Percentiles rank a stretch among this genome's conserved stretches.
phyloP scores from a whole-genome alignment of 2,329 filamentous ascomycete genomes.

The Leptosphaerulina australis region DNA sequence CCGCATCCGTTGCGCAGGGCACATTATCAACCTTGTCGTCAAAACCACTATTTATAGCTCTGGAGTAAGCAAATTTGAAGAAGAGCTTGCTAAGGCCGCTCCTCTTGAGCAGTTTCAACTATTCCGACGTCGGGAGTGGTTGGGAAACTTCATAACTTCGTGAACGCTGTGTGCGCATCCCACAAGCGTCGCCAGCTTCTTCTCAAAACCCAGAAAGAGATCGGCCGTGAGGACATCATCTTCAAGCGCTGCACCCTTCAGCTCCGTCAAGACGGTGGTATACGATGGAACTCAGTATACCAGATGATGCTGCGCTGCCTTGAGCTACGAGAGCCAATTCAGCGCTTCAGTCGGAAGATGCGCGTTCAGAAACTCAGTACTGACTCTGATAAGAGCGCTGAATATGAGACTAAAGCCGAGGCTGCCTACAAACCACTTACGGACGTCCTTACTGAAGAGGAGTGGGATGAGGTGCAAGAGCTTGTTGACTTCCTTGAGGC shows the following conservation, averaged over 20 bases:
- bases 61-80: background rate
- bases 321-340: conserved; percentile 12
- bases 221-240: background rate
- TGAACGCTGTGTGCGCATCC: background rate
- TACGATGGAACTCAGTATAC: too few relatives aligned
- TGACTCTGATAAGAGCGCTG: background rate
- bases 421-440: conserved; percentile 3
- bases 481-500: conserved; percentile 10
- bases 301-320: conserved; percentile 12
- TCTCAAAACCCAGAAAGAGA: background rate
- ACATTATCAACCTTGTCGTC: background rate
- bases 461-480: conserved; percentile 9
- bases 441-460: conserved; percentile 7
- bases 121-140: background rate
- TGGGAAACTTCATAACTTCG: conserved; percentile 3
- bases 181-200: background rate
- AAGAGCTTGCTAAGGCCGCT: background rate
- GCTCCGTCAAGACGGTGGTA: conserved; percentile 9
- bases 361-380: background rate
- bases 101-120: background rate
- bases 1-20: background rate
- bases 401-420: background rate
- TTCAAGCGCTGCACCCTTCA: background rate
- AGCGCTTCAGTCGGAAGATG: conserved; percentile 1
- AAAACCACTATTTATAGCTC: background rate